phyloP scores from a whole-genome alignment of 164 flowering plant species.

The Aristolochia fimbriata region DNA sequence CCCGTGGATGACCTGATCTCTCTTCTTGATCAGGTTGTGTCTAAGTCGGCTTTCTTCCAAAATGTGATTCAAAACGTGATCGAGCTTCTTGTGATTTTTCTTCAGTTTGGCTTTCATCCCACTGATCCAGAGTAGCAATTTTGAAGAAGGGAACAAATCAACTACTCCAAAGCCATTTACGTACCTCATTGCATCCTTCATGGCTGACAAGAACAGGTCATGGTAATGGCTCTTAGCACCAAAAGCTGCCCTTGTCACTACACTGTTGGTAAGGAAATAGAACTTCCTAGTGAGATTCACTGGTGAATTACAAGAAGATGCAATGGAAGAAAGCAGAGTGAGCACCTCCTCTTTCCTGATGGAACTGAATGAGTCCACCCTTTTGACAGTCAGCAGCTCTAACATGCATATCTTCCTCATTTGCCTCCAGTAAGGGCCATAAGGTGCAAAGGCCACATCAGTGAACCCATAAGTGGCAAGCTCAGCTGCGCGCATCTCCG shows the following conservation, averaged over 20 bases:
- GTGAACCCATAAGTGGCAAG: conserved; percentile 33
- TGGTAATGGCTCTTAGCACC: conserved; percentile 8
- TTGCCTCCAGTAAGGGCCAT: conserved; percentile 56
- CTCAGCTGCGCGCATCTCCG: conserved; percentile 12
- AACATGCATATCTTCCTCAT: too few relatives aligned
- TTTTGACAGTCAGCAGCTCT: conserved; percentile 35
- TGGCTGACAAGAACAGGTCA: not conserved
- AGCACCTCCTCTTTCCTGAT: conserved; percentile 48
- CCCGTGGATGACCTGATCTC: too few relatives aligned
- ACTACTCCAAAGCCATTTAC: conserved; percentile 1
- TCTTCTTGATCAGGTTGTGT: not conserved
- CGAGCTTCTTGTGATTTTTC: conserved; percentile 17
- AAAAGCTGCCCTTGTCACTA: conserved; percentile 9
- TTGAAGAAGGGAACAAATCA: conserved; percentile 5
- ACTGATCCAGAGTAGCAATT: conserved; percentile 2
- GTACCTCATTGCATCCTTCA: not conserved
- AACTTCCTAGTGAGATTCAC: conserved; percentile 7
- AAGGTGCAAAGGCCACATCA: conserved; percentile 38
- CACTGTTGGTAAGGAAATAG: not conserved
- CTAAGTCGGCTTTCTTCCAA: not conserved
- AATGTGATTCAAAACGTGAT: conserved; percentile 1
- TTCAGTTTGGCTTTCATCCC: conserved; percentile 1
- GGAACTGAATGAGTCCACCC: conserved; percentile 33
- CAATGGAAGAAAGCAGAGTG: conserved; percentile 8
- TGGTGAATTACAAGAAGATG: not conserved